Evolutionary conservation across 345 rosid species (phyloP).

Genomic region (Clarkia xantiana): DNA sequence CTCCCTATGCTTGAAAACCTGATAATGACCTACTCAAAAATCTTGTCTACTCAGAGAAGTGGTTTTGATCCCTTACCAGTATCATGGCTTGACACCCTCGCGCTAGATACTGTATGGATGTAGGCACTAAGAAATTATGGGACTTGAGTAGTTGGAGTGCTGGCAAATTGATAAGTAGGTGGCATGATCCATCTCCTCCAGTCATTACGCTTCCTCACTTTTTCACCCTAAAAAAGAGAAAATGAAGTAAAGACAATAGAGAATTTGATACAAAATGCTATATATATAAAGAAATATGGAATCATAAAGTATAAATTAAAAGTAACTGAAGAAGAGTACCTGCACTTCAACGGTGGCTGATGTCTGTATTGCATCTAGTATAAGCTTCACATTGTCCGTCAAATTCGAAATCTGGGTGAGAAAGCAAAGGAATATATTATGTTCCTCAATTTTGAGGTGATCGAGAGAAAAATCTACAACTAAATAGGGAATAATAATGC

Average conservation of each 20-base stretch:
- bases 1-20: slow-evolving; percentile 1
- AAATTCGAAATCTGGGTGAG: slow-evolving; percentile 42
- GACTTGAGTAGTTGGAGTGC: slow-evolving; percentile 14
- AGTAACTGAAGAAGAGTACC: slow-evolving; percentile 22
- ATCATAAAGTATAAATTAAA: slow-evolving; percentile 1
- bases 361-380: slow-evolving; percentile 53
- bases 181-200: slow-evolving; percentile 63
- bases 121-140: slow-evolving; percentile 4
- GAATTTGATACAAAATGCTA: too few species aligned
- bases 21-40: slow-evolving; percentile 7
- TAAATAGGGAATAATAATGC: too few species aligned
- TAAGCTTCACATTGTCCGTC: slow-evolving; percentile 47
- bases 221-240: slow-evolving; percentile 42
- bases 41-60: slow-evolving; percentile 3
- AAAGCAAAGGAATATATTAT: slow-evolving; percentile 3
- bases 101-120: not conserved
- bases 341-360: slow-evolving; percentile 66
- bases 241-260: too few species aligned
- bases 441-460: too few species aligned
- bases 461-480: too few species aligned
- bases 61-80: not conserved
- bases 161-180: slow-evolving; percentile 18
- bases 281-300: too few species aligned
- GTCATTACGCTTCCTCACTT: slow-evolving; percentile 45
- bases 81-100: not conserved